phyloP scores from a whole-genome alignment of 176 grass and related monocot genomes.

The Zea luxurians region DNA sequence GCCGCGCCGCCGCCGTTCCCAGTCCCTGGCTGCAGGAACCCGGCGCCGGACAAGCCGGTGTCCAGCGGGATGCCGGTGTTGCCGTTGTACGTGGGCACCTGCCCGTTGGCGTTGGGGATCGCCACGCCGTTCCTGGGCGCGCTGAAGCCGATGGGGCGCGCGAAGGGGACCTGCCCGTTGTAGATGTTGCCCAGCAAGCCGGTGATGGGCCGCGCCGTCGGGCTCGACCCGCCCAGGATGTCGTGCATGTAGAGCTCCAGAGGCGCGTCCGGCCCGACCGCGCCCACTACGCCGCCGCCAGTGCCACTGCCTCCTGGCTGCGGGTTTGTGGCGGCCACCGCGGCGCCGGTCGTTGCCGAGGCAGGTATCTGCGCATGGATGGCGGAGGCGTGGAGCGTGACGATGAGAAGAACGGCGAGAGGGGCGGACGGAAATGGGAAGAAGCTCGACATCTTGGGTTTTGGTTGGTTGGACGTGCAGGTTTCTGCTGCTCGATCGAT shows the following conservation, averaged over 20 bases:
- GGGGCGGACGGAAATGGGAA: background rate
- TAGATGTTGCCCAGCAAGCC: slow-evolving; percentile 70
- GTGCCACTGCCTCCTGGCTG: slow-evolving; percentile 26
- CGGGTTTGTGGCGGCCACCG: slow-evolving; percentile 39
- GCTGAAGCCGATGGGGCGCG: slow-evolving; percentile 60
- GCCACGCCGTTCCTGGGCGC: slow-evolving; percentile 55
- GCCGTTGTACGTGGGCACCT: slow-evolving; percentile 53
- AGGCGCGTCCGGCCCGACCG: slow-evolving; percentile 32
- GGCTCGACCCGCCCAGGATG: slow-evolving; percentile 66
- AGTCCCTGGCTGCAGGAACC: slow-evolving; percentile 20
- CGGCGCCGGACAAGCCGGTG: slow-evolving; percentile 55
- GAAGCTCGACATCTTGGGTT: slow-evolving; percentile 35
- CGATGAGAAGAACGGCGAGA: slow-evolving; percentile 38
- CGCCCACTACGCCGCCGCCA: background rate
- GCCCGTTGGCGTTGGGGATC: slow-evolving; percentile 65
- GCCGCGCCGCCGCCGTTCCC: slow-evolving; percentile 17
- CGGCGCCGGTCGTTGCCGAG: slow-evolving; percentile 27
- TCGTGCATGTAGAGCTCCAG: slow-evolving; percentile 77
- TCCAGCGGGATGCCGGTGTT: slow-evolving; percentile 68
- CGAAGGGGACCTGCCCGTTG: slow-evolving; percentile 72
- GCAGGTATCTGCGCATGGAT: slow-evolving; percentile 56
- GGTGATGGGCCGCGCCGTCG: slow-evolving; percentile 66
- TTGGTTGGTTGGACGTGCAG: slow-evolving; percentile 18
- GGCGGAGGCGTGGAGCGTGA: slow-evolving; percentile 31
- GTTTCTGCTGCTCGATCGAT: slow-evolving; percentile 13